Percentiles rank a stretch among this genome's conserved stretches.
These are phyloP conservation scores for Suillus variegatus DNA, from an alignment of 768 basidiomycete genomes.

Conservation along the genomic window DNA sequence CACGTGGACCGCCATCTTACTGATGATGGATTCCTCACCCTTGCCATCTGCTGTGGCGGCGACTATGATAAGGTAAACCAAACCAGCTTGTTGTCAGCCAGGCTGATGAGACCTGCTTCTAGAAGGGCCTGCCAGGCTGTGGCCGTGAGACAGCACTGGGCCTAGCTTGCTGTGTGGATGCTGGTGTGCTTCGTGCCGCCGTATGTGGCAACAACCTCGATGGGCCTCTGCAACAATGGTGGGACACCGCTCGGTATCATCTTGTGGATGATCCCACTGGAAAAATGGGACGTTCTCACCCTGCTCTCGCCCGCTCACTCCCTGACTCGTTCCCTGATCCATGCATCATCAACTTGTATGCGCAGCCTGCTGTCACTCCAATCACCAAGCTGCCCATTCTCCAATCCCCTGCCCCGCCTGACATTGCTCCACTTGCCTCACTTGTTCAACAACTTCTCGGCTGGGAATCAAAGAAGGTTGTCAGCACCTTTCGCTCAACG, in stretches of 20 bases:
- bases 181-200: neutral
- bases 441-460: neutral
- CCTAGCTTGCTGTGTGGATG: neutral
- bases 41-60: too few relatives aligned
- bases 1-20: too few relatives aligned
- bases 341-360: neutral
- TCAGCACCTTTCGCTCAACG: neutral
- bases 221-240: neutral
- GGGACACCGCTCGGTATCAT: neutral
- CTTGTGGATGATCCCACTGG: neutral
- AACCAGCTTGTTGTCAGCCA: too few relatives aligned
- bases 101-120: neutral
- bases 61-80: neutral
- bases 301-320: neutral
- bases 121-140: neutral
- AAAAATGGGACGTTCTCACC: conserved; percentile 1
- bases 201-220: neutral
- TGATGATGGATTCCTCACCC: too few relatives aligned
- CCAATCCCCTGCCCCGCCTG: neutral
- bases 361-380: neutral
- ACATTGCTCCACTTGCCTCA: neutral
- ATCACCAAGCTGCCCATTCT: neutral
- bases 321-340: neutral
- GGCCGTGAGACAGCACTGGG: neutral
- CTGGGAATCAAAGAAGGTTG: neutral